phyloP scores from a whole-genome alignment of 352 stramenopile genomes.

The Globisporangium cystogenes region DNA sequence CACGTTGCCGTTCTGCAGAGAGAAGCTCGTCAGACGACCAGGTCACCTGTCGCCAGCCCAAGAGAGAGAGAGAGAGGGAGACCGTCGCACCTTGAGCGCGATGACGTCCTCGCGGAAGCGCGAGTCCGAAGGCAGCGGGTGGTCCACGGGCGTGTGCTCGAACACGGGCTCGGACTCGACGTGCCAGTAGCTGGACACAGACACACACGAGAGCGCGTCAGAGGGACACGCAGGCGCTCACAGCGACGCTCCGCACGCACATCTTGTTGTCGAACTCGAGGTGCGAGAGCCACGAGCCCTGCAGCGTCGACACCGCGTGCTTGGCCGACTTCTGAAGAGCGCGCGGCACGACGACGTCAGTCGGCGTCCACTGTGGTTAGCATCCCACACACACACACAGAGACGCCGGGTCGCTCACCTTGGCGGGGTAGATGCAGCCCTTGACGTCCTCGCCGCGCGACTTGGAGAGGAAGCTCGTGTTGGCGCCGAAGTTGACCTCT shows the following conservation, averaged over 20 bases:
- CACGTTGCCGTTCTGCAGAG: conserved; percentile 37
- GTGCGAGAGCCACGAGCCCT: conserved; percentile 67
- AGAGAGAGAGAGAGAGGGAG: too few relatives aligned
- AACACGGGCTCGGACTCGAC: conserved; percentile 63
- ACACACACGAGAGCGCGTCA: neutral
- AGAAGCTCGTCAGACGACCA: neutral
- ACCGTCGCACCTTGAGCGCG: conserved; percentile 32
- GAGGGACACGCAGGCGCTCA: neutral
- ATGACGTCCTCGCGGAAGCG: conserved; percentile 60
- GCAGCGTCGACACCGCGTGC: conserved; percentile 30
- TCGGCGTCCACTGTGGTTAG: neutral
- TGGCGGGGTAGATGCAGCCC: conserved; percentile 48
- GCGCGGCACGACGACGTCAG: neutral
- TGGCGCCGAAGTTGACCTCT: conserved; percentile 58
- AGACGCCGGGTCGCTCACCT: conserved; percentile 15
- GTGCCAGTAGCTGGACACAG: conserved; percentile 47
- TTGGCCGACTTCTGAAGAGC: conserved; percentile 37
- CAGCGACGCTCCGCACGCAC: conserved; percentile 10
- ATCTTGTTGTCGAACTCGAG: conserved; percentile 66
- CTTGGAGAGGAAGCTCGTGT: conserved; percentile 64
- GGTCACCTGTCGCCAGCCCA: too few relatives aligned
- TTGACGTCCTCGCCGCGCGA: conserved; percentile 64
- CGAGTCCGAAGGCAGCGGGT: conserved; percentile 50
- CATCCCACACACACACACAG: neutral
- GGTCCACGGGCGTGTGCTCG: conserved; percentile 34